A percentile compares a stretch with the other conserved stretches of the same genome.
Evolutionary conservation across 1,284 basidiomycete genomes (phyloP).

Genomic region (Stereum hirsutum): DNA sequence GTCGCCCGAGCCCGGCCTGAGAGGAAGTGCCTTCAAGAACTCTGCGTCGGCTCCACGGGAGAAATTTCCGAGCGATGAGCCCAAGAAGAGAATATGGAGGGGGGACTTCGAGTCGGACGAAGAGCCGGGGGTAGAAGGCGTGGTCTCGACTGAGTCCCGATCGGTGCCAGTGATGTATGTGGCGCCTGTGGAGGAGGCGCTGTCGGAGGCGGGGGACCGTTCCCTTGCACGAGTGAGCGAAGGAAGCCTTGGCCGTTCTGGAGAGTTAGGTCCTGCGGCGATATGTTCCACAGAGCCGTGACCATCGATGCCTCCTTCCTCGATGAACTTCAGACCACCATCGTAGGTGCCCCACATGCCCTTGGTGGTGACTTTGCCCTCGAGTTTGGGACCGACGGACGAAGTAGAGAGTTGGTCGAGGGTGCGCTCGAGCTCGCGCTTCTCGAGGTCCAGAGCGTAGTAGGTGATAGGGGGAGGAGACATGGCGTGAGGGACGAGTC

Average conservation of each 20-base stretch:
- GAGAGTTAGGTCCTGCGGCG: constrained; percentile 7
- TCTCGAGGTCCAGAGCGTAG: constrained; percentile 90
- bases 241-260: constrained; percentile 12
- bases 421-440: constrained; percentile 78
- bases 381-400: constrained; percentile 52
- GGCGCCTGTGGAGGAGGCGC: constrained; percentile 3
- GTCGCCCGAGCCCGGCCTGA: constrained; percentile 64
- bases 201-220: constrained; percentile 14
- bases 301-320: constrained; percentile 46
- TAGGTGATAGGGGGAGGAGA: constrained; percentile 62
- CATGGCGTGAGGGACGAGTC: constrained; percentile 27
- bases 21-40: constrained; percentile 76
- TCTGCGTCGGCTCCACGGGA: constrained; percentile 59
- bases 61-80: constrained; percentile 93
- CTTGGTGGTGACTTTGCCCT: constrained; percentile 65
- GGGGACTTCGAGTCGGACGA: constrained; percentile 30
- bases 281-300: constrained; percentile 12
- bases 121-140: constrained; percentile 29
- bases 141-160: constrained; percentile 17
- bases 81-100: constrained; percentile 86
- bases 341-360: constrained; percentile 91
- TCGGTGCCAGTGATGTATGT: constrained; percentile 12
- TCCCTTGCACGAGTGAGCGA: constrained; percentile 21
- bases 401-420: constrained; percentile 60
- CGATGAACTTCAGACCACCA: constrained; percentile 64